phyloP scores from a whole-genome alignment of 441 rosid genomes.

The Kokia cookei region DNA sequence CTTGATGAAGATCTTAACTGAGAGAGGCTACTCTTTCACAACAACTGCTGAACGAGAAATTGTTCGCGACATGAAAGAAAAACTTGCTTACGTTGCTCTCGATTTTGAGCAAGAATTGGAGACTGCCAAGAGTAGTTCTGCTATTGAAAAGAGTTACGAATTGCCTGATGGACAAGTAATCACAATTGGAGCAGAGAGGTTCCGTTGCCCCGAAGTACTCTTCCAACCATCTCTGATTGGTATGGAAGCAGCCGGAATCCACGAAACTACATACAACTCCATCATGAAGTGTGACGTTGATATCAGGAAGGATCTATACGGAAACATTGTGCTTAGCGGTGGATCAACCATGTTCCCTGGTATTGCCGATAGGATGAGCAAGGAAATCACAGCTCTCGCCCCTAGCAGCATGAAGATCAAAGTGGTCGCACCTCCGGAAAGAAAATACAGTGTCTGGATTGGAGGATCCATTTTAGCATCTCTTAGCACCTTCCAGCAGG shows the following conservation, averaged over 20 bases:
- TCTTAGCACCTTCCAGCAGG: slow-evolving; percentile 74
- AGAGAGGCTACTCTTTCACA: slow-evolving; percentile 67
- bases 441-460: slow-evolving; percentile 79
- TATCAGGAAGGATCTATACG: slow-evolving; percentile 64
- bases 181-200: too few species aligned
- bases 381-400: slow-evolving; percentile 67
- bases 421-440: slow-evolving; percentile 74
- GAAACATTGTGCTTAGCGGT: slow-evolving; percentile 68
- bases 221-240: slow-evolving; percentile 71
- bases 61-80: slow-evolving; percentile 63
- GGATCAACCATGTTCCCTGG: slow-evolving; percentile 56
- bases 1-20: slow-evolving; percentile 63
- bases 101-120: slow-evolving; percentile 69
- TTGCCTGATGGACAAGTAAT: slow-evolving; percentile 51
- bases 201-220: slow-evolving; percentile 54
- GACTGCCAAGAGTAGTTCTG: slow-evolving; percentile 55
- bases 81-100: slow-evolving; percentile 61
- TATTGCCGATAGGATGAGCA: slow-evolving; percentile 27
- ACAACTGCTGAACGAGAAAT: slow-evolving; percentile 66
- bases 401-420: slow-evolving; percentile 69
- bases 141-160: slow-evolving; percentile 54
- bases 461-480: slow-evolving; percentile 72
- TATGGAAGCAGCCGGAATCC: slow-evolving; percentile 73
- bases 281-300: slow-evolving; percentile 73
- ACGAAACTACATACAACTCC: slow-evolving; percentile 68